These are phyloP conservation scores for Phytophthora pinifolia DNA, from an alignment of 352 stramenopile genomes.

Conservation along the genomic window DNA sequence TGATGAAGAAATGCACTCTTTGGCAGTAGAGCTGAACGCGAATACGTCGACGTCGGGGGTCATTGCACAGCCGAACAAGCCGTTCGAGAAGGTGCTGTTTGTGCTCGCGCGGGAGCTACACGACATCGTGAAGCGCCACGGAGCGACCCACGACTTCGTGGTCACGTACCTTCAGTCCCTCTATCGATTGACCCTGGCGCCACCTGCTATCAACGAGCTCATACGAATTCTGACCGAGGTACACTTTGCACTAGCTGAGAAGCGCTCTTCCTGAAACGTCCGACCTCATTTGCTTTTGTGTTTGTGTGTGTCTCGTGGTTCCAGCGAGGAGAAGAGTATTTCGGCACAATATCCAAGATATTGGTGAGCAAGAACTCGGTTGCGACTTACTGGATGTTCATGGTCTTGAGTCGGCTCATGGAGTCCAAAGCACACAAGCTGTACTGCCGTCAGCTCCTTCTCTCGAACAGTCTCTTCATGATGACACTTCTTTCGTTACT, in stretches of 20 bases:
- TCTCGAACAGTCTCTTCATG: slow-evolving; percentile 66
- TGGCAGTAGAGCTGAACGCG: slow-evolving; percentile 76
- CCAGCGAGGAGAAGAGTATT: slow-evolving; percentile 75
- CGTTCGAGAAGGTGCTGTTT: slow-evolving; percentile 73
- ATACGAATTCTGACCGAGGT: slow-evolving; percentile 77
- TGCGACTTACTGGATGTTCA: slow-evolving; percentile 76
- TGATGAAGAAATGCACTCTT: slow-evolving; percentile 73
- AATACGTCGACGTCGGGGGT: slow-evolving; percentile 78
- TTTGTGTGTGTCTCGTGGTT: slow-evolving; percentile 7
- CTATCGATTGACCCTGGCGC: slow-evolving; percentile 64
- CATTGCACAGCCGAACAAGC: slow-evolving; percentile 72
- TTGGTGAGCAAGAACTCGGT: slow-evolving; percentile 53
- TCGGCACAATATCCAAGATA: slow-evolving; percentile 65
- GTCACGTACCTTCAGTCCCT: slow-evolving; percentile 75
- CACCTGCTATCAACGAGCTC: slow-evolving; percentile 73
- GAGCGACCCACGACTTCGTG: slow-evolving; percentile 63
- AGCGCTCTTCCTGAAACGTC: background rate
- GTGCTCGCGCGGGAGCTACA: slow-evolving; percentile 69
- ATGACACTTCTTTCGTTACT: slow-evolving; percentile 68
- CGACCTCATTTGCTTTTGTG: slow-evolving; percentile 1
- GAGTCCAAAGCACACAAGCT: slow-evolving; percentile 64
- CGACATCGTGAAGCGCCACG: slow-evolving; percentile 62
- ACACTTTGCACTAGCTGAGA: slow-evolving; percentile 11
- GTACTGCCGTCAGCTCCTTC: slow-evolving; percentile 54
- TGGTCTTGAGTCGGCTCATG: slow-evolving; percentile 63